Conservation (phyloP, 169 alveolate species). For the Eimeria sp. region DNA sequence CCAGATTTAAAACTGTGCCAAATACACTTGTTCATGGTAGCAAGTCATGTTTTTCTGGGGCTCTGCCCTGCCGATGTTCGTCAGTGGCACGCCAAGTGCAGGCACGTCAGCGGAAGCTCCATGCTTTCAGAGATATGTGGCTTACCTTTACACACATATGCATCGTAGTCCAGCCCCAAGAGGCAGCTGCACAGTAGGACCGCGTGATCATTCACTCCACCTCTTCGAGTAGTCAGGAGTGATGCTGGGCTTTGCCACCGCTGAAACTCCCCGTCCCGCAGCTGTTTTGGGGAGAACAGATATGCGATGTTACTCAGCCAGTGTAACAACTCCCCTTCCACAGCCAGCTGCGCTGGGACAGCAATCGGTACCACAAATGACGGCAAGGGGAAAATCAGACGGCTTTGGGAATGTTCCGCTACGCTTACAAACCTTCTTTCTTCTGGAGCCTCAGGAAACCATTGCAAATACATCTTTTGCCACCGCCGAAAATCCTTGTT, state of each 20-base stretch:
- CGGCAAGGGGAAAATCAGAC: constrained; percentile 83
- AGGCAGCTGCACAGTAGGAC: constrained; percentile 87
- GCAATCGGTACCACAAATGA: constrained; percentile 87
- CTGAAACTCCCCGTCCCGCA: constrained; percentile 75
- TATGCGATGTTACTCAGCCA: constrained; percentile 85
- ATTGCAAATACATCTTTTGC: constrained; percentile 84
- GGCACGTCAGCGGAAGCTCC: background rate
- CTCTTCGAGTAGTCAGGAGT: constrained; percentile 83
- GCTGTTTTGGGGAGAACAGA: constrained; percentile 71
- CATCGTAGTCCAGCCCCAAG: constrained; percentile 87
- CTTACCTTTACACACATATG: constrained; percentile 87
- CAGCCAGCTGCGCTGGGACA: constrained; percentile 85
- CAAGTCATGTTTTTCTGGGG: background rate
- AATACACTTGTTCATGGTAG: background rate
- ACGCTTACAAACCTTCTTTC: constrained; percentile 56
- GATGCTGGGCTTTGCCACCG: constrained; percentile 78
- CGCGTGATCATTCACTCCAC: constrained; percentile 88
- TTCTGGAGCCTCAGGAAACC: constrained; percentile 86
- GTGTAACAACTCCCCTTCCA: constrained; percentile 86
- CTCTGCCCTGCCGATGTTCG: background rate
- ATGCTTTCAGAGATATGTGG: background rate
- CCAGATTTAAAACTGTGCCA: background rate
- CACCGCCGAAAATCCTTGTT: constrained; percentile 84
- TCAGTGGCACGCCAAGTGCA: background rate
- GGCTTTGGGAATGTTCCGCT: constrained; percentile 74